These are phyloP conservation scores for Pleurotus platypus DNA, from an alignment of 768 basidiomycete species.

Conservation along the genomic window DNA sequence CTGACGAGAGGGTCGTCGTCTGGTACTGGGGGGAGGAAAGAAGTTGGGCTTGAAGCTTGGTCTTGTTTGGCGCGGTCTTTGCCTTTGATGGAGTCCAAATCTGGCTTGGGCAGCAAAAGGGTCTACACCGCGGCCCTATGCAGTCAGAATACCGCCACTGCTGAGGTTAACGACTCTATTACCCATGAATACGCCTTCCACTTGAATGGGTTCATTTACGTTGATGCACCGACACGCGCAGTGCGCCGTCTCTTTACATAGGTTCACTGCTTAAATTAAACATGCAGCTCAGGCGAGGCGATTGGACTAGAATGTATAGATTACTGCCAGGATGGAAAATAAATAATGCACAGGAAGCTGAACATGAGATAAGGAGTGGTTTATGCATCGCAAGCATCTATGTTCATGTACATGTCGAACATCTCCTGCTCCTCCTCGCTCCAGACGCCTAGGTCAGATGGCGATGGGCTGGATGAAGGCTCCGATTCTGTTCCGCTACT, in stretches of 20 bases:
- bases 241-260: not conserved
- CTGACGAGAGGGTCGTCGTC: slow-evolving; percentile 23
- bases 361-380: not conserved
- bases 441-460: not conserved
- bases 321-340: not conserved
- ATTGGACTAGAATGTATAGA: not conserved
- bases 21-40: slow-evolving; percentile 50
- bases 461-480: not conserved
- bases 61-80: slow-evolving; percentile 36
- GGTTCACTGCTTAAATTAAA: not conserved
- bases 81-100: slow-evolving; percentile 33
- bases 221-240: slow-evolving; percentile 1
- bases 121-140: slow-evolving; percentile 20
- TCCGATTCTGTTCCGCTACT: too few species aligned
- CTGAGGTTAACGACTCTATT: slow-evolving; percentile 11
- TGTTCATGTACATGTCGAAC: slow-evolving; percentile 39
- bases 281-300: slow-evolving; percentile 4
- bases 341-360: not conserved
- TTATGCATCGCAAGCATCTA: slow-evolving; percentile 12
- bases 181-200: slow-evolving; percentile 23
- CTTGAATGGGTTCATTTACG: slow-evolving; percentile 19
- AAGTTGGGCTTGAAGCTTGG: slow-evolving; percentile 45
- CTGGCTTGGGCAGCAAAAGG: slow-evolving; percentile 49
- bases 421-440: slow-evolving; percentile 22
- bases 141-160: not conserved